Evolutionary conservation across 2,329 filamentous ascomycete genomes (phyloP), one percentile per base, ranked within the genome.

Genomic region (Colletotrichum tanaceti): DNA sequence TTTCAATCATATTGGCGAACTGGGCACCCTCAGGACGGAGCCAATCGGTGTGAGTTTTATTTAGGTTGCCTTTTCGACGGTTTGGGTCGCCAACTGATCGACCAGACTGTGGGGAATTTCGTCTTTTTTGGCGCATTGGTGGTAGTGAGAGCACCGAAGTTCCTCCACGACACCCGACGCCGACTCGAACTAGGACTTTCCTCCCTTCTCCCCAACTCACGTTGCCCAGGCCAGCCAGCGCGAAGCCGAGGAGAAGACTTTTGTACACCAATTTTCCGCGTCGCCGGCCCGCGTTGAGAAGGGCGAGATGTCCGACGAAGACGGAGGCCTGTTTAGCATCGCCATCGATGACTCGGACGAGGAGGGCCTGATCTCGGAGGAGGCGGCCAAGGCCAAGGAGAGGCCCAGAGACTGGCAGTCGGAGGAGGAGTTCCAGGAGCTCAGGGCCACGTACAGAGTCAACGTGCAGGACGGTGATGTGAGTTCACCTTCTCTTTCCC

Each of bases 381-480:
- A 65, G 24, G 61, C 61, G 52, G 54, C 52, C n/a, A 65, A 72
- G 66, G 74, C 77, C 49, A 75, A 75, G 35, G 74, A 74, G 41
- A 74, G 75, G 58, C 65, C 71, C 22, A 77, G 81, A 18, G 83
- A 78, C 11, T 76, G 73, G 20, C 85, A 87, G 73, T 81, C 85
- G 0, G 85, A 87, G 68, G 81, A 80, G 18, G 81, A 81, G 1
- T 88, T 86, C 71, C 81, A 81, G 70, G 77, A 75, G 5, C 77
- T 88, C 3, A 83, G 81, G 74, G 75, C 73, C 5, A 76, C 73
- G 1, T 89, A 88, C 66, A 72, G 71, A 18, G 79, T 78, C 24
- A 87, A 86, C 71, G 73, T 87, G 44, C 85, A 88, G 73, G 86
- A 88, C 68, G 86, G 86, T 66, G 78, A 88, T 72, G 86, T 87